Evolutionary conservation across 495 filamentous ascomycete genomes (phyloP), one percentile per base, ranked within the genome.

Genomic region (Penicillium parvum): DNA sequence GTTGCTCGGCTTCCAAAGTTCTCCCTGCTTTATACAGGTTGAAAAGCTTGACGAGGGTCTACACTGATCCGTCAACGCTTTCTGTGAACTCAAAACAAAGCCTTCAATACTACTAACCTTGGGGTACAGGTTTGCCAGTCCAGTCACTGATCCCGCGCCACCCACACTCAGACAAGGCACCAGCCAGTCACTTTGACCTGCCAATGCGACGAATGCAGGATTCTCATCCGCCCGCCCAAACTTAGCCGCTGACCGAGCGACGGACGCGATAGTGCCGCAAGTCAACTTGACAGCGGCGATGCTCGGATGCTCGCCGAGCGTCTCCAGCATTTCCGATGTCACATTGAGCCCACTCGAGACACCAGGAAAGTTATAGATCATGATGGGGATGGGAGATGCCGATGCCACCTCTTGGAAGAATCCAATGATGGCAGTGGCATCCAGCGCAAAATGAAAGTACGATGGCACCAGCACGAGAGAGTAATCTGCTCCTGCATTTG

Each of bases 301-400:
- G 26, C 39, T 46, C 6, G 43, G 43, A 23, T 46, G 43, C 9
- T 46, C 43, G 3, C 43, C 43, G 2, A 46, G 35, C 3, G 43
- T 39, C 27, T 46, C 34, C 15, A 46, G 39, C 45, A 37, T 49
- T 27, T 49, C 38, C 10, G 37, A 41, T 8, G 37, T 40, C 7
- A 90, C 78, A 59, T 90, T 85, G 50, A 88, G 68, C n/a, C 86
- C 86, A 25, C 71, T 65, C 23, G 80, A 80, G 5, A 83, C 87
- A 15, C 76, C 82, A 7, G 86, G 86, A 61, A 80, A 92, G 68
- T 90, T 92, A 71, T 92, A 92, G 52, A 90, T 87, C 42, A 90
- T 66, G 51, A 92, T 73, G 6, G 86, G 86, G 43, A 92, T 77
- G 7, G 85, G 84, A 4, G 82, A 86, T 12, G 72, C 69, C 49